A percentile compares a stretch with the other conserved stretches of the same genome.
phyloP scores from a whole-genome alignment of 164 flowering plant genomes.

The Aristolochia californica region DNA sequence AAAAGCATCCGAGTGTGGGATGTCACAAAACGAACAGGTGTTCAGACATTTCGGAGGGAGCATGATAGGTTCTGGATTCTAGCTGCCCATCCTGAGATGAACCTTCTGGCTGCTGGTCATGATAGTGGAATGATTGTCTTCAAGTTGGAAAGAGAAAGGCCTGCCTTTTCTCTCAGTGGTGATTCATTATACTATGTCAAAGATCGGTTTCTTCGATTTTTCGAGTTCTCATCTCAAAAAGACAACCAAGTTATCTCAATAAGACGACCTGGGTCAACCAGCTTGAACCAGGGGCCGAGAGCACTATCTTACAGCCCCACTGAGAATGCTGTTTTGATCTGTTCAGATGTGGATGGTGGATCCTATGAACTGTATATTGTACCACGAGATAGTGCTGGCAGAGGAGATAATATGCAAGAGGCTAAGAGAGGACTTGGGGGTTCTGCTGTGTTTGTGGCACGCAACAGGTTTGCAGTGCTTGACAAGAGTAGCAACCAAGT shows the following conservation, averaged over 20 bases:
- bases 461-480: slow-evolving; percentile 85
- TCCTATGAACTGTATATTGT: slow-evolving; percentile 73
- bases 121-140: slow-evolving; percentile 88
- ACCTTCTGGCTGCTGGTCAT: slow-evolving; percentile 88
- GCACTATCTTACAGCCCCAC: slow-evolving; percentile 83
- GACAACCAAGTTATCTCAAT: slow-evolving; percentile 68
- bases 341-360: slow-evolving; percentile 89
- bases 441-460: slow-evolving; percentile 76
- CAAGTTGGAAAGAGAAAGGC: slow-evolving; percentile 86
- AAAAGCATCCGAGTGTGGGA: slow-evolving; percentile 90
- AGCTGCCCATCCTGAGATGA: slow-evolving; percentile 74
- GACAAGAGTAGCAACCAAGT: slow-evolving; percentile 79
- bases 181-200: slow-evolving; percentile 59
- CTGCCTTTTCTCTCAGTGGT: slow-evolving; percentile 72
- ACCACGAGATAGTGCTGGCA: slow-evolving; percentile 62
- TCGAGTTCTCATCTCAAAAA: slow-evolving; percentile 61
- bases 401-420: slow-evolving; percentile 58
- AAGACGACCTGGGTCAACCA: slow-evolving; percentile 65
- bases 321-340: slow-evolving; percentile 71
- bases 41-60: slow-evolving; percentile 91
- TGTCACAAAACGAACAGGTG: slow-evolving; percentile 73
- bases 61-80: slow-evolving; percentile 80
- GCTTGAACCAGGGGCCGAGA: slow-evolving; percentile 66
- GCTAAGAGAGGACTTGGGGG: slow-evolving; percentile 75
- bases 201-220: slow-evolving; percentile 67